These are phyloP conservation scores for Serendipita sp. DNA, from an alignment of 768 basidiomycete species.

Conservation along the genomic window DNA sequence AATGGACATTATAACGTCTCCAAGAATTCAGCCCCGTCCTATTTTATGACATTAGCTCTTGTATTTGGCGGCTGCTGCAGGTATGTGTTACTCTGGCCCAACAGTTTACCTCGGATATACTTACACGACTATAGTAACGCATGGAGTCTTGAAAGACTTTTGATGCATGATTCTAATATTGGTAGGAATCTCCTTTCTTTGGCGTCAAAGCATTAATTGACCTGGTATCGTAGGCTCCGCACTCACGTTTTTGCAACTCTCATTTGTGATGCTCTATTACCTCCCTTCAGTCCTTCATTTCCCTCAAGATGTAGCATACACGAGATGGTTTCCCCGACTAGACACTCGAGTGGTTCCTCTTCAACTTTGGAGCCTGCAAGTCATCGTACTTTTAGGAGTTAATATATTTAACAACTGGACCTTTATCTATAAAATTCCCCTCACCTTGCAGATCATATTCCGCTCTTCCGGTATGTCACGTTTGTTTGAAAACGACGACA, in stretches of 20 bases:
- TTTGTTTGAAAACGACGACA: constrained; percentile 2
- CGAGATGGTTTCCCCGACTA: constrained; percentile 30
- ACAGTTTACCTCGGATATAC: constrained; percentile 4
- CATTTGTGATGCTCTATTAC: constrained; percentile 55
- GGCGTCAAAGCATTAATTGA: not conserved
- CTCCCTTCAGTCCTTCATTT: constrained; percentile 46
- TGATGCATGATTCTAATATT: constrained; percentile 49
- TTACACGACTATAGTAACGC: constrained; percentile 38
- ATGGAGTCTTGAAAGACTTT: constrained; percentile 57
- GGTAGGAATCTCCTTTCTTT: constrained; percentile 27
- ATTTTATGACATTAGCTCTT: constrained; percentile 33
- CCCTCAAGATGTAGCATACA: constrained; percentile 13
- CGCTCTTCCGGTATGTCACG: constrained; percentile 53
- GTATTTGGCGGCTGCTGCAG: constrained; percentile 77
- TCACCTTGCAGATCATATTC: constrained; percentile 70
- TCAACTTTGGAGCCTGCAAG: constrained; percentile 51
- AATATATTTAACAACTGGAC: constrained; percentile 71
- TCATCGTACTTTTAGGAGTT: constrained; percentile 46
- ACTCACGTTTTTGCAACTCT: constrained; percentile 71
- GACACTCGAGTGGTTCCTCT: constrained; percentile 57
- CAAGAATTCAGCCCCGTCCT: constrained; percentile 14
- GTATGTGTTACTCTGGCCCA: constrained; percentile 20
- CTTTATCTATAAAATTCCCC: constrained; percentile 57
- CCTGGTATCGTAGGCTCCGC: constrained; percentile 40
- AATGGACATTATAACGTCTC: not conserved